Conservation (phyloP, 2,329 filamentous ascomycete species). For the Colletotrichum abscissum region DNA sequence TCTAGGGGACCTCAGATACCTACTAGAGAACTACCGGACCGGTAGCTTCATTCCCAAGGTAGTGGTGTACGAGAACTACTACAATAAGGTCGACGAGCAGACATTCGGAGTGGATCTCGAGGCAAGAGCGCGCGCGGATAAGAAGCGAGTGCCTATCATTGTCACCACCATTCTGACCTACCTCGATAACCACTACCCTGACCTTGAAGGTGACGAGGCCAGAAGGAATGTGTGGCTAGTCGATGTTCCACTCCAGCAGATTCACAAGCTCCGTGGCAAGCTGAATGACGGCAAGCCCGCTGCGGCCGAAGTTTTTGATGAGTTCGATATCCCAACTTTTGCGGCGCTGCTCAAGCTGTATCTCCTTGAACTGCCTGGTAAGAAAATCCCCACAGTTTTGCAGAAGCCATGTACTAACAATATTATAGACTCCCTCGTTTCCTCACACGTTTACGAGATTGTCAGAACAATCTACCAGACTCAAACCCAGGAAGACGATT, state of each 20-base stretch:
- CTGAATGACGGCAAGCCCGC: slow-evolving; percentile 91
- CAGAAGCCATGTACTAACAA: slow-evolving; percentile 40
- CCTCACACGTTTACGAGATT: slow-evolving; percentile 98
- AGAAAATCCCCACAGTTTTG: slow-evolving; percentile 45
- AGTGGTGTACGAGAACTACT: slow-evolving; percentile 97
- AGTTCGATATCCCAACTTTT: slow-evolving; percentile 94
- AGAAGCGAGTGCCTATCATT: slow-evolving; percentile 93
- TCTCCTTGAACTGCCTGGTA: slow-evolving; percentile 92
- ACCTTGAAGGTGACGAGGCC: slow-evolving; percentile 95
- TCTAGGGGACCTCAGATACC: slow-evolving; percentile 86
- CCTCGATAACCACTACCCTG: slow-evolving; percentile 95
- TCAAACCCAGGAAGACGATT: slow-evolving; percentile 73
- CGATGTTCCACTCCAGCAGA: slow-evolving; percentile 86
- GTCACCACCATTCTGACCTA: slow-evolving; percentile 95
- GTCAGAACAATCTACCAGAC: slow-evolving; percentile 96
- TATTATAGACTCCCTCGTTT: slow-evolving; percentile 88
- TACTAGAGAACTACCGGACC: slow-evolving; percentile 96
- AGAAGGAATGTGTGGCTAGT: slow-evolving; percentile 93
- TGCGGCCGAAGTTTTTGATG: slow-evolving; percentile 79
- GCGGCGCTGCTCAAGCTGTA: slow-evolving; percentile 95
- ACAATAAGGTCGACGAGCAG: slow-evolving; percentile 97
- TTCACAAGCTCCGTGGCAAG: slow-evolving; percentile 83
- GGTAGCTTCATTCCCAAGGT: slow-evolving; percentile 92
- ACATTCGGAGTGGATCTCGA: slow-evolving; percentile 99
- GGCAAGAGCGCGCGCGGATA: slow-evolving; percentile 89